Evolutionary conservation across 768 basidiomycete species (phyloP).

Genomic region (Baorangia bicolor): DNA sequence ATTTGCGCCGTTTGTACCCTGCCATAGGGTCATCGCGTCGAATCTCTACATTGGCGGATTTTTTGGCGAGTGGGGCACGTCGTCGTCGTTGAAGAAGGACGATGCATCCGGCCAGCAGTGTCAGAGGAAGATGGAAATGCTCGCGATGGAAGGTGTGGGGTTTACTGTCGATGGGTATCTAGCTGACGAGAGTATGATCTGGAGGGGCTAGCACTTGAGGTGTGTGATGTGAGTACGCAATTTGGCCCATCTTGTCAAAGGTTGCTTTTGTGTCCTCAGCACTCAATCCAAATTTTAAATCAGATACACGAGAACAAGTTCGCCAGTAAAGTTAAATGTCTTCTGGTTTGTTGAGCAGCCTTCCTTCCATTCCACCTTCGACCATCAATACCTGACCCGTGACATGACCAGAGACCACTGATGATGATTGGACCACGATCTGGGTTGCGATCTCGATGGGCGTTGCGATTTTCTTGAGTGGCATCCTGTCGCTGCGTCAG

Average conservation of each 20-base stretch:
- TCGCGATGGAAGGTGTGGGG: conserved; percentile 51
- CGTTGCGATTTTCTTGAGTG: conserved; percentile 65
- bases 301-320: not conserved
- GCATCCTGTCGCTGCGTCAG: conserved; percentile 42
- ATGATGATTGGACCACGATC: conserved; percentile 57
- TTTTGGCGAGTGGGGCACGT: conserved; percentile 56
- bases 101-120: conserved; percentile 37
- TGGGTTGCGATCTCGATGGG: conserved; percentile 65
- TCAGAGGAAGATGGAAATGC: conserved; percentile 47
- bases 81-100: not conserved
- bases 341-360: conserved; percentile 42
- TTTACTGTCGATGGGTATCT: conserved; percentile 49
- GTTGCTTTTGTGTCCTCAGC: not conserved
- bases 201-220: conserved; percentile 3
- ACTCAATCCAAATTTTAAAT: not conserved
- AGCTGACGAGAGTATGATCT: conserved; percentile 19
- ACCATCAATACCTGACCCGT: conserved; percentile 68
- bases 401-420: conserved; percentile 62
- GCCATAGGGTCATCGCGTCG: conserved; percentile 68
- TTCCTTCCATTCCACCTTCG: conserved; percentile 74
- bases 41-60: conserved; percentile 63
- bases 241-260: not conserved
- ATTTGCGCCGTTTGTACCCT: conserved; percentile 65
- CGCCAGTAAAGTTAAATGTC: conserved; percentile 20
- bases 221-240: not conserved